Evolutionary conservation across 1,284 basidiomycete genomes (phyloP).

Genomic region (Leccinum subspadiceum): DNA sequence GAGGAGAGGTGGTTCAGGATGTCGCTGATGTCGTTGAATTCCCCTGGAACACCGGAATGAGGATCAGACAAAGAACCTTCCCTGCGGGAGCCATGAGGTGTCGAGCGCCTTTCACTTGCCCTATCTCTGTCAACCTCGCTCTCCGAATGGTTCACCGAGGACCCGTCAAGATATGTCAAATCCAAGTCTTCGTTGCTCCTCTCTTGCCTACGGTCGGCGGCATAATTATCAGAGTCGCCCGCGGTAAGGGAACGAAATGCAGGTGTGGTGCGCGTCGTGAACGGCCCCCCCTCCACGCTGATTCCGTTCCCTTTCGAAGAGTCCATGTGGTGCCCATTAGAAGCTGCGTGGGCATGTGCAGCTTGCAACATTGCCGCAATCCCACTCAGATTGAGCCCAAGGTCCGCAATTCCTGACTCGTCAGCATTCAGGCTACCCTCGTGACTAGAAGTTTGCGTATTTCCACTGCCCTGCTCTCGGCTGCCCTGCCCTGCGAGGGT

Average conservation of each 20-base stretch:
- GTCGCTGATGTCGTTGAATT: slow-evolving; percentile 71
- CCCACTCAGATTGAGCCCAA: slow-evolving; percentile 55
- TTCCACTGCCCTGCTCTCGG: slow-evolving; percentile 11
- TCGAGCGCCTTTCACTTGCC: slow-evolving; percentile 29
- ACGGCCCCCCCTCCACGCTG: slow-evolving; percentile 43
- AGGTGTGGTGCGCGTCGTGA: slow-evolving; percentile 64
- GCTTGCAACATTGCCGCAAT: slow-evolving; percentile 74
- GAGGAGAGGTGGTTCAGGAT: slow-evolving; percentile 69
- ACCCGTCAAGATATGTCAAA: slow-evolving; percentile 47
- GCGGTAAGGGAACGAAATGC: slow-evolving; percentile 74
- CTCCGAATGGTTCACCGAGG: slow-evolving; percentile 35
- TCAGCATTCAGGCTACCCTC: slow-evolving; percentile 23
- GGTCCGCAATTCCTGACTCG: slow-evolving; percentile 22
- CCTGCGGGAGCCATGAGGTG: slow-evolving; percentile 30
- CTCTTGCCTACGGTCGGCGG: slow-evolving; percentile 33
- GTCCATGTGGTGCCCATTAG: slow-evolving; percentile 47
- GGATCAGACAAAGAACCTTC: slow-evolving; percentile 30
- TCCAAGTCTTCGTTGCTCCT: slow-evolving; percentile 52
- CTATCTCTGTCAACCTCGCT: slow-evolving; percentile 40
- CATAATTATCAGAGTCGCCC: slow-evolving; percentile 39
- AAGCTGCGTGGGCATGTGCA: slow-evolving; percentile 59
- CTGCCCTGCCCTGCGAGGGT: slow-evolving; percentile 15
- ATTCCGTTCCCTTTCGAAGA: slow-evolving; percentile 45
- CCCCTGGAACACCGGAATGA: slow-evolving; percentile 47
- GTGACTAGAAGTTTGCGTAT: slow-evolving; percentile 12